These are phyloP conservation scores for Cylindrodendrum hubeiense DNA, from an alignment of 2,329 filamentous ascomycete genomes.

Conservation along the genomic window DNA sequence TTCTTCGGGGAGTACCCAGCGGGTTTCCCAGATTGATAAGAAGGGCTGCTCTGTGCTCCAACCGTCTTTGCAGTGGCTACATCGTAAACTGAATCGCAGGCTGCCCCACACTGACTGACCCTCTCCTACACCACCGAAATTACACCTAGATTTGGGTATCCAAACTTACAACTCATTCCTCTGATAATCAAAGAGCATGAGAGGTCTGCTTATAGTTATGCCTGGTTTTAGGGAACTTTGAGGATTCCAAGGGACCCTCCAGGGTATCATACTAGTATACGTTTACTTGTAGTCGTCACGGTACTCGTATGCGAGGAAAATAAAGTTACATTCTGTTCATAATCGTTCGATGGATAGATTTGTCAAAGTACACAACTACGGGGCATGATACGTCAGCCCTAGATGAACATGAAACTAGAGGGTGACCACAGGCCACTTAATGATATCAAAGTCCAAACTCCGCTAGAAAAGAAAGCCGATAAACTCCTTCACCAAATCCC, in stretches of 20 bases:
- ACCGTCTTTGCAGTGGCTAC: no score
- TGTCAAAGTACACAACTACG: neutral
- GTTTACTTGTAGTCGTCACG: neutral
- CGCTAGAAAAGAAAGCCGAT: constrained; percentile 2
- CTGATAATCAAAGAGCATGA: no score
- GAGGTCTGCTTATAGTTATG: no score
- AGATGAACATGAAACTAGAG: constrained; percentile 8
- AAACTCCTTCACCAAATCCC: constrained; percentile 16
- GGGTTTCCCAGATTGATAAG: neutral
- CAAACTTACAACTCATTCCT: no score
- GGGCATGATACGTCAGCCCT: neutral
- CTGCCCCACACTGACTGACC: no score
- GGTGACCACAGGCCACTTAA: neutral
- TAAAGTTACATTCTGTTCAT: neutral
- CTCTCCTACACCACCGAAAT: no score
- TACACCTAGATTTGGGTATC: no score
- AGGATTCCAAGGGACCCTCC: neutral
- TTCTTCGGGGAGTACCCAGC: neutral
- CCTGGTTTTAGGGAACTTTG: no score
- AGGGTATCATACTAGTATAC: neutral
- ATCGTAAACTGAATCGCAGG: no score
- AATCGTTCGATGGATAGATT: neutral
- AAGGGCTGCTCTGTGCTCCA: no score
- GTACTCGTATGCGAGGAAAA: neutral
- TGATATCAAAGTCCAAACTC: constrained; percentile 7